Conservation (phyloP, 2,329 filamentous ascomycete genomes). For the Fusarium sp. region DNA sequence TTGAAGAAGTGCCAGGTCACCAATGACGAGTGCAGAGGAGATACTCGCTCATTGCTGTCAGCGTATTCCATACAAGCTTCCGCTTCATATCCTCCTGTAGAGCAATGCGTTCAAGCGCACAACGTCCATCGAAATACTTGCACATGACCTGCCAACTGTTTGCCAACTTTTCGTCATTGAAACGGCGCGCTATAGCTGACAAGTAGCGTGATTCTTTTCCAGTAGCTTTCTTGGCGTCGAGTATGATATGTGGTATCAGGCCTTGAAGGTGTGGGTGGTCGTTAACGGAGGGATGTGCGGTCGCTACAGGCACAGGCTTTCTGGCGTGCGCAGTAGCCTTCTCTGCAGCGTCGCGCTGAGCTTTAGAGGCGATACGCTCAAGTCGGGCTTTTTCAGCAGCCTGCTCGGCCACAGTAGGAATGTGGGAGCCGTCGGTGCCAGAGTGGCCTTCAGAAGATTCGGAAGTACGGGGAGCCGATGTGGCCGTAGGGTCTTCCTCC, state of each 20-base stretch:
- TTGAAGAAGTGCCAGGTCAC: constrained; percentile 54
- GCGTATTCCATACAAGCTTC: constrained; percentile 78
- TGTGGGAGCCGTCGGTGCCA: constrained; percentile 36
- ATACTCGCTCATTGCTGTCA: constrained; percentile 74
- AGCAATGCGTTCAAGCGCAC: constrained; percentile 86
- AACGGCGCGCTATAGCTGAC: constrained; percentile 66
- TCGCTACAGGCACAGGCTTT: constrained; percentile 60
- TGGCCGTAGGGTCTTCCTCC: constrained; percentile 35
- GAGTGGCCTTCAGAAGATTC: constrained; percentile 44
- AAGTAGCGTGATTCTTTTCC: constrained; percentile 81
- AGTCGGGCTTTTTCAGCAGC: constrained; percentile 71
- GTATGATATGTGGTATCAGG: constrained; percentile 74
- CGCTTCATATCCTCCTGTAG: constrained; percentile 88
- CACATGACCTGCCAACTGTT: constrained; percentile 78
- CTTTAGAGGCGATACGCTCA: constrained; percentile 66
- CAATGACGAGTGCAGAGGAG: constrained; percentile 76
- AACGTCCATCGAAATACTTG: constrained; percentile 88
- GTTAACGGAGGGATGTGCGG: constrained; percentile 67
- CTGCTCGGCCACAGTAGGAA: constrained; percentile 62
- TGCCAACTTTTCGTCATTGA: constrained; percentile 67
- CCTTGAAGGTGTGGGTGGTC: constrained; percentile 66
- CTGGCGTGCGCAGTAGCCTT: constrained; percentile 67
- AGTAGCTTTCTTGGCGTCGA: constrained; percentile 81
- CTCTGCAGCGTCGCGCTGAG: constrained; percentile 65
- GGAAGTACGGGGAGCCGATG: constrained; percentile 41